phyloP scores from a whole-genome alignment of 1,139 yeast species.

The Yarrowia galli region DNA sequence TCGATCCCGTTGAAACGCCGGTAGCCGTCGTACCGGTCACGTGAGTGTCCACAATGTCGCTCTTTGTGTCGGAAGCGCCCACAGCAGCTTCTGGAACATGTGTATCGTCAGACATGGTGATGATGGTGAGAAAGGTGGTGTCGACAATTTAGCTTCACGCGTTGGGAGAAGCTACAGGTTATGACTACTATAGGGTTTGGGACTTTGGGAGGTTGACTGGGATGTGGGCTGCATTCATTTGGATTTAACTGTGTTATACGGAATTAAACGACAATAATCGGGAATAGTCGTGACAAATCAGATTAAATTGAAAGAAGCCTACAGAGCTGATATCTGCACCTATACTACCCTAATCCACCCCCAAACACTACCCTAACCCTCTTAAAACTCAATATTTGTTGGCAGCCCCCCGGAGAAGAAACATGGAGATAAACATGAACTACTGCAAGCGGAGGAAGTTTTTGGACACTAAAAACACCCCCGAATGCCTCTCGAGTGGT shows the following conservation, averaged over 20 bases:
- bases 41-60: neutral
- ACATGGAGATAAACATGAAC: neutral
- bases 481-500: neutral
- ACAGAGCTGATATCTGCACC: no score
- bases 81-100: neutral
- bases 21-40: neutral
- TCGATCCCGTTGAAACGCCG: neutral
- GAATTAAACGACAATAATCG: no score
- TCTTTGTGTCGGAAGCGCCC: neutral
- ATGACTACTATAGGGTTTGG: neutral
- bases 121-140: slow-evolving; percentile 1
- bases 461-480: neutral
- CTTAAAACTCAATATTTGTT: no score
- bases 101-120: slow-evolving; percentile 15
- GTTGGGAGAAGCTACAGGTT: slow-evolving; percentile 13
- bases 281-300: neutral
- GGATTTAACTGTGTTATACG: no score
- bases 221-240: no score
- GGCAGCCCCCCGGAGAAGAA: no score
- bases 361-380: no score
- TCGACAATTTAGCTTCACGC: slow-evolving; percentile 16
- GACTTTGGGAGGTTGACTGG: no score
- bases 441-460: neutral
- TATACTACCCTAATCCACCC: no score
- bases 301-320: neutral